These are phyloP conservation scores for Debaryomyces singareniensis DNA, from an alignment of 1,139 yeast genomes.

Conservation along the genomic window DNA sequence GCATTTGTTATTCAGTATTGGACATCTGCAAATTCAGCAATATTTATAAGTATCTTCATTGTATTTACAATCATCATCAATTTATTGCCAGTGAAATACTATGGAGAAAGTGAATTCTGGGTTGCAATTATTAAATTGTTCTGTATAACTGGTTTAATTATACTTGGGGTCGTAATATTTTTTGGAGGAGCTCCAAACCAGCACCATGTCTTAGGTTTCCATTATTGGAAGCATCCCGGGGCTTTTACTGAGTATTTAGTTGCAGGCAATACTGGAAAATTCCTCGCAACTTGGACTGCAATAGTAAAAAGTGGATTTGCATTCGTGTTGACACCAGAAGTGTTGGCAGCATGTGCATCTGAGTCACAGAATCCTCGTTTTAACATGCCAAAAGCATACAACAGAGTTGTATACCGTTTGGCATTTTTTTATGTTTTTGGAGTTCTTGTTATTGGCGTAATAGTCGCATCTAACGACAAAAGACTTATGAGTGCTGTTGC, in stretches of 20 bases:
- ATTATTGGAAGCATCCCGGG: slow-evolving; percentile 42
- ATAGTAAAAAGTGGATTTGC: slow-evolving; percentile 38
- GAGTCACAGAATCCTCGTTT: slow-evolving; percentile 33
- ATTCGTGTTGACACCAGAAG: slow-evolving; percentile 43
- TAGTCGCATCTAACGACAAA: slow-evolving; percentile 21
- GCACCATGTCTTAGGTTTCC: slow-evolving; percentile 20
- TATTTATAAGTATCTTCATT: slow-evolving; percentile 20
- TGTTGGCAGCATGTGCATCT: slow-evolving; percentile 36
- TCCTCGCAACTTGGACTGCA: slow-evolving; percentile 41
- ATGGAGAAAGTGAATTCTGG: slow-evolving; percentile 27
- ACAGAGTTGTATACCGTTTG: slow-evolving; percentile 30
- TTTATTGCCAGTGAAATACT: slow-evolving; percentile 17
- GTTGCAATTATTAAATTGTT: slow-evolving; percentile 21
- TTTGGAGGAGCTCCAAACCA: slow-evolving; percentile 24
- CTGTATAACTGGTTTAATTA: slow-evolving; percentile 18
- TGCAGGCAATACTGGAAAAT: slow-evolving; percentile 49
- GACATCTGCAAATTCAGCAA: slow-evolving; percentile 28
- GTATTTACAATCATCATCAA: slow-evolving; percentile 17
- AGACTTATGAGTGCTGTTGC: slow-evolving; percentile 40
- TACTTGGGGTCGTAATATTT: slow-evolving; percentile 21
- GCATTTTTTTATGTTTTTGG: slow-evolving; percentile 25
- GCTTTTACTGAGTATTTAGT: slow-evolving; percentile 39
- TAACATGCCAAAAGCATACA: slow-evolving; percentile 30
- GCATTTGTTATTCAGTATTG: slow-evolving; percentile 70
- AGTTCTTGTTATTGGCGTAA: slow-evolving; percentile 28